Base-by-base conservation (phyloP, 371 early-diverging fungal species). In the Rhizopus microsporus region DNA sequence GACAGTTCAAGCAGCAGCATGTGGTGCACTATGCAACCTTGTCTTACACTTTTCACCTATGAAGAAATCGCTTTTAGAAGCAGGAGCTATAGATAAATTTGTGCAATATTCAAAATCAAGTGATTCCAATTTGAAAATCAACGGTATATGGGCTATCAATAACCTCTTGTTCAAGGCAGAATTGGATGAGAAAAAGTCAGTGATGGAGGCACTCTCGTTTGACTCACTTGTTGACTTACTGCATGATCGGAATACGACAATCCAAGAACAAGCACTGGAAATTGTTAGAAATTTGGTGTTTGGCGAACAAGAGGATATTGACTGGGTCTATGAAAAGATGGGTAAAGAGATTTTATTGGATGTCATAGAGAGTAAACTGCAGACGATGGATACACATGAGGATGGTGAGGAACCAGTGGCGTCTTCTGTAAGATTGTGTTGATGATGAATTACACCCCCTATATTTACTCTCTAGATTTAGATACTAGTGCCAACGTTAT, bases 1-100 rank as follows among this genome's bases (percentile, higher is more conserved):
- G 6, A 77, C 83, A 4, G 91, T 93, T 0, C 87, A 88, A 53
- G 83, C 83, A 33, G 83, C 85, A 15, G 93, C 93, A 3, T 87
- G 85, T 34, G 93, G 92, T 3, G 89, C 92, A 0, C 62, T 95
- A 9, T 93, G 95, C 71, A 95, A 95, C 58, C 77, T 95, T 42
- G 91, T 92, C 1, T 71, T 95, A 13, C 93, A 93, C 46, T 92
- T 95, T 56, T 88, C 90, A 8, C 93, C 95, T 0, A 92, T 95
- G 91, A 93, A 91, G 59, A 85, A 85, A 75, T 80, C 77, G 12
- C 84, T 93, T 7, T 73, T 93, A 58, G 92, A 93, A 47, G 81
- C 80, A 17, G 92, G 92, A 4, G 91, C 90, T 1, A 84, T 95
- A 12, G 80, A 84, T 37, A 77, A 78, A 13, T 80, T 95, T 56